phyloP scores from a whole-genome alignment of 495 filamentous ascomycete species.

The Tirmania nivea region DNA sequence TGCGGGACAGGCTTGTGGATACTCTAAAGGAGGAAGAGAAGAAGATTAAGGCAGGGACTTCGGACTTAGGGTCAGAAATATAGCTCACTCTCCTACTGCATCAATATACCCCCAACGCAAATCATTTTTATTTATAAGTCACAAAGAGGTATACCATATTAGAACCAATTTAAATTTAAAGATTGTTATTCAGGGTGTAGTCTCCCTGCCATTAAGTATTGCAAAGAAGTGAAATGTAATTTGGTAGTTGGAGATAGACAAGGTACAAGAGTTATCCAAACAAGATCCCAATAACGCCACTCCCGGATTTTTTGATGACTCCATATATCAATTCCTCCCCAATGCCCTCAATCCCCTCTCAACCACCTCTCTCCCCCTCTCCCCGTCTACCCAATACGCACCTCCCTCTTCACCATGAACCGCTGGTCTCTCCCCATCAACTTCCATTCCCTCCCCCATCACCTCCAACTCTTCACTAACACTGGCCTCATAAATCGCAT shows the following conservation, averaged over 20 bases:
- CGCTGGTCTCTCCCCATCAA: neutral
- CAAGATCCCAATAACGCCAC: too few relatives aligned
- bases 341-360: neutral
- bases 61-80: too few relatives aligned
- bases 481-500: constrained; percentile 55
- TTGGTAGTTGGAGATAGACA: too few relatives aligned
- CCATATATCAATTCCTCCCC: constrained; percentile 1
- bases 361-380: neutral
- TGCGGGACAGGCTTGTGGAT: constrained; percentile 34
- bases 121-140: too few relatives aligned
- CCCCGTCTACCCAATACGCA: neutral
- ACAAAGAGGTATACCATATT: too few relatives aligned
- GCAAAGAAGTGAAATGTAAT: too few relatives aligned
- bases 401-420: neutral
- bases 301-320: neutral
- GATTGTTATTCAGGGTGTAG: too few relatives aligned
- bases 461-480: neutral
- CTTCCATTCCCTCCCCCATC: neutral
- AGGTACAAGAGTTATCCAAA: too few relatives aligned
- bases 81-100: too few relatives aligned
- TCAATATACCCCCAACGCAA: too few relatives aligned
- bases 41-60: constrained; percentile 6
- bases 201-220: too few relatives aligned
- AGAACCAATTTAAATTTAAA: too few relatives aligned
- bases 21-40: constrained; percentile 27